Conservation (phyloP, 306 rosid genomes). For the Dalbergia cultrata region DNA sequence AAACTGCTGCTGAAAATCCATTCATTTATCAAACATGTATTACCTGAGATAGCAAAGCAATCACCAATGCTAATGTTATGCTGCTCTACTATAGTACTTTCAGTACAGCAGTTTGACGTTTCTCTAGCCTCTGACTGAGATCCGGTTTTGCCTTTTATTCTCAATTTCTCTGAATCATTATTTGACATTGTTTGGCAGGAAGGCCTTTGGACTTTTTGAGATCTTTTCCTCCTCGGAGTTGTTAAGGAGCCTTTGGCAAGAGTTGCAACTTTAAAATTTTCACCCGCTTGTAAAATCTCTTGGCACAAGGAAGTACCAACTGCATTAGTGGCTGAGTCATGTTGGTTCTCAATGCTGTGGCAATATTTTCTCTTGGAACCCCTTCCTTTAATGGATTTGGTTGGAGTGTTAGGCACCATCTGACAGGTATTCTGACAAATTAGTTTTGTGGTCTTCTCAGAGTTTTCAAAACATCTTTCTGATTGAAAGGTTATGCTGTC, state of each 20-base stretch:
- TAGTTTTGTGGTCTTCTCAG: slow-evolving; percentile 42
- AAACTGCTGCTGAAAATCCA: slow-evolving; percentile 36
- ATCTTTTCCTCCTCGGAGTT: slow-evolving; percentile 60
- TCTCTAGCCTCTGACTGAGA: slow-evolving; percentile 45
- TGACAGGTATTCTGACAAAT: slow-evolving; percentile 44
- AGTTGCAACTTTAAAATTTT: slow-evolving; percentile 46
- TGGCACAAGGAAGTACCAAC: slow-evolving; percentile 54
- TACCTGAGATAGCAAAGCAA: slow-evolving; percentile 48
- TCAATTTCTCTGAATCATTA: slow-evolving; percentile 43
- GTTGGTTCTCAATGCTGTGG: slow-evolving; percentile 45
- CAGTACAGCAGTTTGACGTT: slow-evolving; percentile 46
- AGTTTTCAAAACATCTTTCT: slow-evolving; percentile 44
- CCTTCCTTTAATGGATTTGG: slow-evolving; percentile 55
- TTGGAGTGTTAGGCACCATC: slow-evolving; percentile 44
- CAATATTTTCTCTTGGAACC: slow-evolving; percentile 60
- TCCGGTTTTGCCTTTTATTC: slow-evolving; percentile 39
- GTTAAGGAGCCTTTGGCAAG: slow-evolving; percentile 40
- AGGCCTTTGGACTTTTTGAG: slow-evolving; percentile 50
- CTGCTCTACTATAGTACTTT: slow-evolving; percentile 46
- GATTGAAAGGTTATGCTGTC: slow-evolving; percentile 48
- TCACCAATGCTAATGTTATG: slow-evolving; percentile 40
- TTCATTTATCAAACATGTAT: slow-evolving; percentile 47
- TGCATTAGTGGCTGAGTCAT: slow-evolving; percentile 44
- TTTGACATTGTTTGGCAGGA: slow-evolving; percentile 43
- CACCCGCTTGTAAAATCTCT: slow-evolving; percentile 52